Evolutionary conservation across 805 yeast genomes (phyloP).

Genomic region (Zygotorulaspora chibaensis): DNA sequence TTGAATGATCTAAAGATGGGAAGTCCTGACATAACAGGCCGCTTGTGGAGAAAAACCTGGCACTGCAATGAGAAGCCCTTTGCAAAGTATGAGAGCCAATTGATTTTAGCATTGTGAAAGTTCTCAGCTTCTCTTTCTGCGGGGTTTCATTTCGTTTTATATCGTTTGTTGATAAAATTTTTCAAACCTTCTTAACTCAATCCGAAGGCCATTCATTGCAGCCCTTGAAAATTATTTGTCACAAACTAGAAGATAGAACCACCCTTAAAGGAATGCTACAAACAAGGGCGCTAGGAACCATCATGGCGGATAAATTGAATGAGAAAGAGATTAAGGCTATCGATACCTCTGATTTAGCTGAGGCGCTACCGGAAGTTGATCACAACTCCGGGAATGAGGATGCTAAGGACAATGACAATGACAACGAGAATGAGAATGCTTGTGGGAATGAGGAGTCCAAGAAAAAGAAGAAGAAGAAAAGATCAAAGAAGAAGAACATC

Average conservation of each 20-base stretch:
- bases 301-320: constrained; percentile 4
- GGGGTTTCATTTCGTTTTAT: background rate
- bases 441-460: constrained; percentile 3
- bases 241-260: no score
- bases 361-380: background rate
- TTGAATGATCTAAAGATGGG: constrained; percentile 19
- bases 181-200: background rate
- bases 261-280: no score
- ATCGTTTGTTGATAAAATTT: background rate
- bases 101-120: constrained; percentile 3
- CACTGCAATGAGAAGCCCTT: background rate
- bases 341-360: background rate
- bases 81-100: background rate
- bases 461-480: constrained; percentile 56
- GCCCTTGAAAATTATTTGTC: no score
- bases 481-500: constrained; percentile 50
- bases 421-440: constrained; percentile 2
- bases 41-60: constrained; percentile 6
- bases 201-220: no score
- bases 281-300: background rate
- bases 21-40: constrained; percentile 9
- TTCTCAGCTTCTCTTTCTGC: background rate
- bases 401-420: constrained; percentile 6
- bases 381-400: constrained; percentile 1
- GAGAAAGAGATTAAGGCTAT: background rate